Percentiles rank a stretch among this genome's conserved stretches.
These are phyloP conservation scores for Wickerhamomyces ciferrii DNA, from an alignment of 805 yeast genomes.

Conservation along the genomic window DNA sequence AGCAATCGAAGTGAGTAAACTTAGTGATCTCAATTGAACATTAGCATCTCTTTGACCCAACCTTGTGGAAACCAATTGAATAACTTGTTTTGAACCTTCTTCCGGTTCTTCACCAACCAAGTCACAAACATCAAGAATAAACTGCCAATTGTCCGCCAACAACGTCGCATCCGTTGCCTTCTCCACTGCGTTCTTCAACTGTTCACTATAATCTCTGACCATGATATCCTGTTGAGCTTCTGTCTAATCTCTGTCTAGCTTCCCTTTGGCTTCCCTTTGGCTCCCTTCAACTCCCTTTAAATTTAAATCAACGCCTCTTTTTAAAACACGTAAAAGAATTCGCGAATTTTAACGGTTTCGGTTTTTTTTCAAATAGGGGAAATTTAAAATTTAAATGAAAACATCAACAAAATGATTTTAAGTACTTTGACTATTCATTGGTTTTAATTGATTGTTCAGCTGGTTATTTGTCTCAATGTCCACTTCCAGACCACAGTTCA, in stretches of 20 bases:
- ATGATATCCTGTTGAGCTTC: no score
- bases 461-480: no score
- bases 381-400: no score
- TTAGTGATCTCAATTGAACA: conserved; percentile 53
- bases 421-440: no score
- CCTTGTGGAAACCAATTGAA: conserved; percentile 41
- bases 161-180: conserved; percentile 63
- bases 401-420: no score
- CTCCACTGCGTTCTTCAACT: conserved; percentile 4
- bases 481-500: background rate
- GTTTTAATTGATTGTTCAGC: no score
- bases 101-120: conserved; percentile 57
- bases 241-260: no score
- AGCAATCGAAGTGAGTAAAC: conserved; percentile 54
- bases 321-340: background rate
- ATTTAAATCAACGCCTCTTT: background rate
- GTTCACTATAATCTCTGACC: background rate
- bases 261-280: no score
- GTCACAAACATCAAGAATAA: conserved; percentile 62
- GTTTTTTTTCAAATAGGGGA: background rate
- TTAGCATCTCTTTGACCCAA: conserved; percentile 55
- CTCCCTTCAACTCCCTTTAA: no score
- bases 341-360: background rate
- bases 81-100: conserved; percentile 39
- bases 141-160: conserved; percentile 64